phyloP scores from a whole-genome alignment of 495 filamentous ascomycete genomes.

The Diplogelasinospora grovesii region DNA sequence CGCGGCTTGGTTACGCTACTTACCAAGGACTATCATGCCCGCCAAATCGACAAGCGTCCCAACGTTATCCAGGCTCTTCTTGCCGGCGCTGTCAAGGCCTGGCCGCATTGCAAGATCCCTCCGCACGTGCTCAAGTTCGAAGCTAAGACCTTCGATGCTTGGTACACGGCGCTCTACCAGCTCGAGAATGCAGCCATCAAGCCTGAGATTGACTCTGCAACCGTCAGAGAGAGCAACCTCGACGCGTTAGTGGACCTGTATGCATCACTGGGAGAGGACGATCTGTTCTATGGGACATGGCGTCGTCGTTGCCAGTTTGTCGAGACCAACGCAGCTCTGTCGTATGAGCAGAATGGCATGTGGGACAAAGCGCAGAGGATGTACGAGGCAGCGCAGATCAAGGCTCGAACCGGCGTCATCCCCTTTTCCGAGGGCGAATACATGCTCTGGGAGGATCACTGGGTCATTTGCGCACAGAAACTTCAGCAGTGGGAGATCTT shows the following conservation, averaged over 20 bases:
- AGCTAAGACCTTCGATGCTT: slow-evolving; percentile 84
- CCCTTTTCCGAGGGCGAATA: slow-evolving; percentile 97
- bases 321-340: slow-evolving; percentile 92
- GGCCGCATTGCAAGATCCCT: slow-evolving; percentile 82
- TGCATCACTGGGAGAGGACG: slow-evolving; percentile 81
- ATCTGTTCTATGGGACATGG: slow-evolving; percentile 98
- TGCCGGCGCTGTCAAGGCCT: slow-evolving; percentile 72
- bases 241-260: slow-evolving; percentile 92
- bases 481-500: slow-evolving; percentile 98
- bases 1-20: slow-evolving; percentile 79
- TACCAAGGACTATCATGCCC: slow-evolving; percentile 89
- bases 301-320: slow-evolving; percentile 89
- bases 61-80: slow-evolving; percentile 91
- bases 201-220: slow-evolving; percentile 74
- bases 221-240: slow-evolving; percentile 84
- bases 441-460: slow-evolving; percentile 99
- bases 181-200: slow-evolving; percentile 79
- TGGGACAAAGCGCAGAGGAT: slow-evolving; percentile 97
- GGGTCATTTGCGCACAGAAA: slow-evolving; percentile 95
- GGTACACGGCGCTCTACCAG: slow-evolving; percentile 83
- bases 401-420: slow-evolving; percentile 83
- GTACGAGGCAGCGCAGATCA: slow-evolving; percentile 95
- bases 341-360: slow-evolving; percentile 97
- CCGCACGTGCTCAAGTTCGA: slow-evolving; percentile 93
- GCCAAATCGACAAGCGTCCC: slow-evolving; percentile 87